These are phyloP conservation scores for Globisporangium paddicum DNA, from an alignment of 352 stramenopile species.

Conservation along the genomic window DNA sequence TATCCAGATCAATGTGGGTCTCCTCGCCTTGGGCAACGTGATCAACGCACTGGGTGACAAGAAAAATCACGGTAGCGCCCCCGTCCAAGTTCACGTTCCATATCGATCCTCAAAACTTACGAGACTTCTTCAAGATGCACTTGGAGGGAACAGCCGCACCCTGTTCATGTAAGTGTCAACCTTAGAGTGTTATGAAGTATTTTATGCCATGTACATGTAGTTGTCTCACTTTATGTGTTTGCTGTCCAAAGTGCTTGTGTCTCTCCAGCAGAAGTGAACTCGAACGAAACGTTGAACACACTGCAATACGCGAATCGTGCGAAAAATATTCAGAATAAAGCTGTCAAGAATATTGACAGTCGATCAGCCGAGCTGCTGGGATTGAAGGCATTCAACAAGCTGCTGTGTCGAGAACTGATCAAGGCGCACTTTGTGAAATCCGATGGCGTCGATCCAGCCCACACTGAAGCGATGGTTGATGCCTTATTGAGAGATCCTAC, in stretches of 20 bases:
- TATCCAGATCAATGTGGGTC: slow-evolving; percentile 86
- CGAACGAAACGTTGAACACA: slow-evolving; percentile 76
- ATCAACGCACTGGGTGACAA: slow-evolving; percentile 86
- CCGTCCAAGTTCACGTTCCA: slow-evolving; percentile 56
- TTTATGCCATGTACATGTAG: background rate
- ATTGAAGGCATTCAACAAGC: slow-evolving; percentile 61
- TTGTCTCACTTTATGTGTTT: background rate
- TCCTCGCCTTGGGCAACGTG: slow-evolving; percentile 82
- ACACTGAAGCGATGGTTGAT: slow-evolving; percentile 32
- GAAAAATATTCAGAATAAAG: slow-evolving; percentile 89
- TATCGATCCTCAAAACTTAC: slow-evolving; percentile 85
- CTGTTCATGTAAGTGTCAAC: slow-evolving; percentile 77
- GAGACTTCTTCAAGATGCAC: slow-evolving; percentile 74
- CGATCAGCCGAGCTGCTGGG: slow-evolving; percentile 62
- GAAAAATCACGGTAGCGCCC: slow-evolving; percentile 22
- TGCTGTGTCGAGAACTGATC: slow-evolving; percentile 66
- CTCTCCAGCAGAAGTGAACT: slow-evolving; percentile 65
- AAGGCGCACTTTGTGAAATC: slow-evolving; percentile 41
- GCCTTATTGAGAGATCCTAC: slow-evolving; percentile 37
- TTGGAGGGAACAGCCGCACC: slow-evolving; percentile 85
- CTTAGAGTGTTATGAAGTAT: background rate
- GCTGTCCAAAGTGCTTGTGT: slow-evolving; percentile 64
- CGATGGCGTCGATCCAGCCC: slow-evolving; percentile 13
- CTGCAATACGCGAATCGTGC: slow-evolving; percentile 85
- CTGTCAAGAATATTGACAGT: slow-evolving; percentile 86